Base-by-base conservation (phyloP, 2,329 filamentous ascomycete species). In the Bertia moriformis region DNA sequence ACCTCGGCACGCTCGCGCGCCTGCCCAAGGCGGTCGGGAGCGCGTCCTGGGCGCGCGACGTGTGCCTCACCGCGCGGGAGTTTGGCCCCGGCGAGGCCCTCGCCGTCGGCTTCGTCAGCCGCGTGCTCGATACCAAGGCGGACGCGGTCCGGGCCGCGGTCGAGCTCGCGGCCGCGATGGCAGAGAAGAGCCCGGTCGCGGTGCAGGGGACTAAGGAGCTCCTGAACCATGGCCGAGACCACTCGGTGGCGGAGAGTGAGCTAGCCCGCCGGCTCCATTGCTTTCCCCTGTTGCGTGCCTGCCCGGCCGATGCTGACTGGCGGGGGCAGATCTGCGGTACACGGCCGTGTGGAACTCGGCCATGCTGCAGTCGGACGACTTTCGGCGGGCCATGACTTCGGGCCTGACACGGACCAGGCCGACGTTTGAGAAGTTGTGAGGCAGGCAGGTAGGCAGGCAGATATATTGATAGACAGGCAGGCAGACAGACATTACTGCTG, bases 161-260 rank as follows among this genome's bases (percentile, higher is more conserved):
- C 43, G 65, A 73, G 44, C 52, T 83, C 50, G 85, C 80, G 1
- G 59, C 52, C 7, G 49, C 76, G 50, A 72, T 95, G 42, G 82
- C 83, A 19, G 63, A 56, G 14, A 95, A 95, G 70, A 91, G 83
- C 51, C 89, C 89, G 0, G 78, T 96, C 15, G 87, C 86, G 1
- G 83, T 89, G 45, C 75, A 86, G 62, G 80, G 83, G 4, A 93
- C 87, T 5, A 93, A 93, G 65, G 83, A 91, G 61, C 60, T 93
- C 44, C 54, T 94, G 53, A 87, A 91, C 57, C 86, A 80, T 53
- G 82, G 79, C 22, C 70, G 84, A 49, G 88, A 93, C 56, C 75
- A 87, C 55, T 67, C 69, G 2, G 74, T 93, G 19, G 73, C 71
- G 35, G 85, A 93, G 48, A 85, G 79, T 79, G 56, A 53, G 72